Conservation (phyloP, 148 eudicot genomes). For the Talinum fruticosum region DNA sequence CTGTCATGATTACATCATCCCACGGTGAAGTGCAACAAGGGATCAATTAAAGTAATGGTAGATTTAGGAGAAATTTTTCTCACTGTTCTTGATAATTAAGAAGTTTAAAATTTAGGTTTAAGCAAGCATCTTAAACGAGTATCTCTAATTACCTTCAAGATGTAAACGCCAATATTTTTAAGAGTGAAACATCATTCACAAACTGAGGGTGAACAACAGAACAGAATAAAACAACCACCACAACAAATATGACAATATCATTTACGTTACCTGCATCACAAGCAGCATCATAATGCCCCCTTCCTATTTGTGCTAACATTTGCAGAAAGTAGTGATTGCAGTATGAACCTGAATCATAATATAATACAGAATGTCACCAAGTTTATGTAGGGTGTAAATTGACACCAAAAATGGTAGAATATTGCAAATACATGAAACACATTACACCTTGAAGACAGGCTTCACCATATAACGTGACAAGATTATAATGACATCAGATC, state of each 20-base stretch:
- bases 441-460: not conserved
- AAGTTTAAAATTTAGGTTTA: not conserved
- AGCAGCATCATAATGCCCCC: conserved; percentile 74
- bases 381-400: not conserved
- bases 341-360: conserved; percentile 51
- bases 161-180: no score
- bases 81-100: not conserved
- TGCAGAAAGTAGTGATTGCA: conserved; percentile 89
- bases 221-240: not conserved
- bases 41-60: not conserved
- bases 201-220: not conserved
- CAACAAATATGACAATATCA: not conserved
- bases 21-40: not conserved
- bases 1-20: not conserved
- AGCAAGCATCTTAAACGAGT: no score
- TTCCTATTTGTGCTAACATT: conserved; percentile 78
- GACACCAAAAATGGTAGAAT: not conserved
- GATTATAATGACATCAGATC: no score
- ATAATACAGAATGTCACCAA: conserved; percentile 12
- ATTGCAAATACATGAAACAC: not conserved
- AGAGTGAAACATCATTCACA: not conserved
- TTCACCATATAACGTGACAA: not conserved
- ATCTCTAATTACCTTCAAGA: no score
- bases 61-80: not conserved
- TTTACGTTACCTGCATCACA: conserved; percentile 57